These are phyloP conservation scores for Pythium brassicae DNA, from an alignment of 352 stramenopile genomes.

Conservation along the genomic window DNA sequence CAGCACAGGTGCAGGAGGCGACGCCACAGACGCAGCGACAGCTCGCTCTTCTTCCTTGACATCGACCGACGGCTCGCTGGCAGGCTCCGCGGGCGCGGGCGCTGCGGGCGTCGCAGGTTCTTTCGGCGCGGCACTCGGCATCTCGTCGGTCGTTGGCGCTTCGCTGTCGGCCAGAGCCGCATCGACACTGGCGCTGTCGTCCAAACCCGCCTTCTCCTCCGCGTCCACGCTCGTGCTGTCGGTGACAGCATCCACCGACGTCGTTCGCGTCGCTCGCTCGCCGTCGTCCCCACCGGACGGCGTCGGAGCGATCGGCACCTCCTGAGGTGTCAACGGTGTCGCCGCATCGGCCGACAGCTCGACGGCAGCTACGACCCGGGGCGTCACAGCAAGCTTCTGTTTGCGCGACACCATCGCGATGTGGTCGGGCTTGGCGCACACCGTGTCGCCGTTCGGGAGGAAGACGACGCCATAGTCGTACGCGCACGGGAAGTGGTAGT, in stretches of 20 bases:
- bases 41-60: neutral
- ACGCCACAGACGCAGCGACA: neutral
- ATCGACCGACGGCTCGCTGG: neutral
- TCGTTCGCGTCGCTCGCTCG: neutral
- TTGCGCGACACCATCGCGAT: constrained; percentile 43
- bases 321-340: neutral
- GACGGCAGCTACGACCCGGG: neutral
- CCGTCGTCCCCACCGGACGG: neutral
- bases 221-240: neutral
- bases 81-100: neutral
- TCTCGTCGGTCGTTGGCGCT: neutral
- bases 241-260: neutral
- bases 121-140: neutral
- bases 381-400: constrained; percentile 6
- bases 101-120: neutral
- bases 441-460: constrained; percentile 63
- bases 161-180: neutral
- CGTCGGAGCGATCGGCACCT: neutral
- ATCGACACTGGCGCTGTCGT: neutral
- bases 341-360: neutral
- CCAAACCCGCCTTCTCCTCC: neutral
- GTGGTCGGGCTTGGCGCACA: constrained; percentile 49
- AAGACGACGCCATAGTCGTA: constrained; percentile 72
- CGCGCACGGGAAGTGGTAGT: constrained; percentile 94
- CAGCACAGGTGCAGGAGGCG: constrained; percentile 15